These are phyloP conservation scores for Ganoderma leucocontextum DNA, from an alignment of 1,284 basidiomycete genomes.

Conservation along the genomic window DNA sequence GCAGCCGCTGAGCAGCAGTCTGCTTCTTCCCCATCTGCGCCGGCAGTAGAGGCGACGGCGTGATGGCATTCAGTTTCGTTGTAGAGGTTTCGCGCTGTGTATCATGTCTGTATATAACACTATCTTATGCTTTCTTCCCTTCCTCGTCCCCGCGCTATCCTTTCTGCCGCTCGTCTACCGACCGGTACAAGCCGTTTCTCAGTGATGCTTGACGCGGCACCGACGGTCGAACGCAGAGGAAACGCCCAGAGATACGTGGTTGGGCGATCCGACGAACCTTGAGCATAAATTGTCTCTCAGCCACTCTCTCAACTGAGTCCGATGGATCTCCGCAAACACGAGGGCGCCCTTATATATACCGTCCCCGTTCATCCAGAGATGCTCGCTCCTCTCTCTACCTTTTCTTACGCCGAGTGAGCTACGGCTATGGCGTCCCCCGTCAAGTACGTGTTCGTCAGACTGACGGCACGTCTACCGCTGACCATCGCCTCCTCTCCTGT, in stretches of 20 bases:
- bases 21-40: conserved; percentile 9
- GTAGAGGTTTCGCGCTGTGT: conserved; percentile 4
- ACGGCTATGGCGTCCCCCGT: conserved; percentile 16
- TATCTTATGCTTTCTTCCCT: conserved; percentile 27
- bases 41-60: conserved; percentile 26
- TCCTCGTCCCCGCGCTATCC: neutral
- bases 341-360: conserved; percentile 23
- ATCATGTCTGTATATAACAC: conserved; percentile 4
- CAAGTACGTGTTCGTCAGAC: conserved; percentile 16
- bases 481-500: neutral
- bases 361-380: neutral
- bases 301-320: conserved; percentile 25
- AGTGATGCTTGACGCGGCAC: neutral
- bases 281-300: conserved; percentile 27
- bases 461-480: neutral
- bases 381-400: conserved; percentile 14
- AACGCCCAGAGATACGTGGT: neutral
- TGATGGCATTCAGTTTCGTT: conserved; percentile 9
- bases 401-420: conserved; percentile 7
- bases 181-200: neutral
- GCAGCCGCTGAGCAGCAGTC: conserved; percentile 19
- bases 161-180: neutral
- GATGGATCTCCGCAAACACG: conserved; percentile 32
- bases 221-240: neutral
- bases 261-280: conserved; percentile 17